Evolutionary conservation across 768 basidiomycete species (phyloP).

Genomic region (Boletus pseudo-olivaceus): DNA sequence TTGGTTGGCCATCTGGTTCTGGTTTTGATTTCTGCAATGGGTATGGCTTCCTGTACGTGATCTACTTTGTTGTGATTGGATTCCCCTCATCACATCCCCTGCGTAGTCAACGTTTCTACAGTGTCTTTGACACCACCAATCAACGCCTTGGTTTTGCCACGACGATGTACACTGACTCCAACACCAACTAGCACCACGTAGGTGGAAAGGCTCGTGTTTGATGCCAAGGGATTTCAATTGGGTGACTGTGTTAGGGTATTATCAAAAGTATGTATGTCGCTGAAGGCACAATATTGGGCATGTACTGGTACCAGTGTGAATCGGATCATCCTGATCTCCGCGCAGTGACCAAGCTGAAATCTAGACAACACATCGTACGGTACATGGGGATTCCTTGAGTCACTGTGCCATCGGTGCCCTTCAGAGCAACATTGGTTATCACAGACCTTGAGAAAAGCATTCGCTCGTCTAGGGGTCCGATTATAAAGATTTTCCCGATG

Average conservation of each 20-base stretch:
- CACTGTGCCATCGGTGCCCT: not conserved
- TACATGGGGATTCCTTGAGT: not conserved
- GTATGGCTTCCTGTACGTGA: constrained; percentile 9
- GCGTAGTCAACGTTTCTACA: constrained; percentile 38
- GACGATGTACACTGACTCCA: constrained; percentile 23
- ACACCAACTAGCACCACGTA: not conserved
- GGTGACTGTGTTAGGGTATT: not conserved
- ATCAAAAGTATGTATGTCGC: not conserved
- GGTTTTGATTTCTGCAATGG: constrained; percentile 21
- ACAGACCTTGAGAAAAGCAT: not conserved
- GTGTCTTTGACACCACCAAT: constrained; percentile 40
- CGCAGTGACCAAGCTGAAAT: not conserved
- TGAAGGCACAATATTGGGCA: not conserved
- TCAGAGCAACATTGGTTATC: not conserved
- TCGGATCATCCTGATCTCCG: not conserved
- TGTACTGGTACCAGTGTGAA: not conserved
- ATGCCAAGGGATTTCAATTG: too few species aligned
- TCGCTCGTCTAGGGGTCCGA: not conserved
- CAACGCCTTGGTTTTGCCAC: constrained; percentile 39
- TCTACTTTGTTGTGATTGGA: not conserved
- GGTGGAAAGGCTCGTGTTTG: not conserved
- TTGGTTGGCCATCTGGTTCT: constrained; percentile 11
- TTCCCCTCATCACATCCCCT: not conserved
- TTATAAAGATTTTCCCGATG: not conserved
- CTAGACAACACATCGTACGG: not conserved